phyloP scores from a whole-genome alignment of 495 filamentous ascomycete genomes.

The Aspergillus leporis region DNA sequence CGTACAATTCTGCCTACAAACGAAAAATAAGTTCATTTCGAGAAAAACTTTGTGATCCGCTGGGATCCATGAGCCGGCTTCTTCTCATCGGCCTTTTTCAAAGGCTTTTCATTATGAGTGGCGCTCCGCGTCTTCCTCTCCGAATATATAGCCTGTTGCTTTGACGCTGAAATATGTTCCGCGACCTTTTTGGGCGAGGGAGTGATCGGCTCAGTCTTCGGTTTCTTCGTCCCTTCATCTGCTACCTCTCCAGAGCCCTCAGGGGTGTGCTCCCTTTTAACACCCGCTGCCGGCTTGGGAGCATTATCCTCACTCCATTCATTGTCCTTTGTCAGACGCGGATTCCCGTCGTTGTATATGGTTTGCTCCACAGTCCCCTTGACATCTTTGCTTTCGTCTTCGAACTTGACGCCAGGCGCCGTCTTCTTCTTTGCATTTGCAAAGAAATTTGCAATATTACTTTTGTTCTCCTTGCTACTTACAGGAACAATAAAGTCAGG shows the following conservation, averaged over 20 bases:
- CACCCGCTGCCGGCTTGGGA: slow-evolving; percentile 43
- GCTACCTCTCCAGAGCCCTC: slow-evolving; percentile 26
- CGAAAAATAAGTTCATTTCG: slow-evolving; percentile 41
- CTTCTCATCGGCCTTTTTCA: slow-evolving; percentile 45
- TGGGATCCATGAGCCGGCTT: slow-evolving; percentile 63
- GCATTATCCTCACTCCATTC: slow-evolving; percentile 50
- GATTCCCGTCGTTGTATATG: slow-evolving; percentile 32
- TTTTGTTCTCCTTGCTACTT: slow-evolving; percentile 80
- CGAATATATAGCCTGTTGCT: slow-evolving; percentile 4
- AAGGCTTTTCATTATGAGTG: slow-evolving; percentile 45
- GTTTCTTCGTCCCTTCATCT: slow-evolving; percentile 27
- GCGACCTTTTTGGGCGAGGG: slow-evolving; percentile 26
- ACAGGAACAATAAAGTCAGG: slow-evolving; percentile 80
- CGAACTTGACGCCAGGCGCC: slow-evolving; percentile 4
- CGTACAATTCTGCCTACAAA: not conserved
- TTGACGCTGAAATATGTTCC: slow-evolving; percentile 17
- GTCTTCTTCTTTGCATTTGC: slow-evolving; percentile 52
- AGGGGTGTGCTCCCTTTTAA: slow-evolving; percentile 58
- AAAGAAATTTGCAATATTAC: slow-evolving; percentile 93
- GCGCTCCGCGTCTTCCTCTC: slow-evolving; percentile 37
- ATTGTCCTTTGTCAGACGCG: slow-evolving; percentile 41
- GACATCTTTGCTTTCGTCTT: slow-evolving; percentile 19
- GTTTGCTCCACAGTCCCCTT: not conserved
- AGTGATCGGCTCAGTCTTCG: slow-evolving; percentile 22
- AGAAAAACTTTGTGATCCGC: slow-evolving; percentile 86